Evolutionary conservation across 148 eudicot genomes (phyloP), one percentile per base, ranked within the genome.

Genomic region (Arctostaphylos glauca): DNA sequence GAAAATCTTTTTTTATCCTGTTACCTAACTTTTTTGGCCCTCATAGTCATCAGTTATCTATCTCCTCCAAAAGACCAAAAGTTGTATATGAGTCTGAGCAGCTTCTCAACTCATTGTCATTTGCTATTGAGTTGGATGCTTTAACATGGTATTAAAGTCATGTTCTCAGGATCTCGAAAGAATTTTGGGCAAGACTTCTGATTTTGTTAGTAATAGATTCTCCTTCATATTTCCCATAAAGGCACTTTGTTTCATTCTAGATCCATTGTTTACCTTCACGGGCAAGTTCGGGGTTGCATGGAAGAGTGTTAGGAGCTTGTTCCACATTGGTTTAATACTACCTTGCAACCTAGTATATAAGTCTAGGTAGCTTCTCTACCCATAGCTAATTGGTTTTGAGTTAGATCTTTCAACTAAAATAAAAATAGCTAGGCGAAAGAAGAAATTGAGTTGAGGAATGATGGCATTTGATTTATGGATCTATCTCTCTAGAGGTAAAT

Each of bases 371-470:
- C 66, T 21, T 59, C 64, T 58, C n/a, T 58, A 6, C 66, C 19
- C 66, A 2, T 38, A 38, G 16, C 72, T 6, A 67, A 38, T 31
- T 25, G 41, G 44, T 25, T 31, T 31, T 31, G 5, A 60, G 31
- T 60, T n/a, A 5, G 25, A 60, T 60, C 25, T 12, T 60, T n/a
- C 21, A 10, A 60, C 31, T 59, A 19, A 70, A 74, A 74, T 49
- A 19, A 9, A 8, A 21, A 31, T 5, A 47, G 15, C 23, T 48
- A 4, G 56, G 55, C 54, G 8, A n/a, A 47, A 74, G 38, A 48
- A 47, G 77, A 48, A 44, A 47, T 19, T 74, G 55, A 74, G 14
- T 74, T 74, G 53, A 74, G 55, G 52, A 52, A 48, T n/a, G 77
- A 74, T 48, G 43, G 55, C 77, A 7, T 74, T 13, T 74, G 77